Conservation (phyloP, 1,284 basidiomycete species). For the Heterobasidion irregulare region DNA sequence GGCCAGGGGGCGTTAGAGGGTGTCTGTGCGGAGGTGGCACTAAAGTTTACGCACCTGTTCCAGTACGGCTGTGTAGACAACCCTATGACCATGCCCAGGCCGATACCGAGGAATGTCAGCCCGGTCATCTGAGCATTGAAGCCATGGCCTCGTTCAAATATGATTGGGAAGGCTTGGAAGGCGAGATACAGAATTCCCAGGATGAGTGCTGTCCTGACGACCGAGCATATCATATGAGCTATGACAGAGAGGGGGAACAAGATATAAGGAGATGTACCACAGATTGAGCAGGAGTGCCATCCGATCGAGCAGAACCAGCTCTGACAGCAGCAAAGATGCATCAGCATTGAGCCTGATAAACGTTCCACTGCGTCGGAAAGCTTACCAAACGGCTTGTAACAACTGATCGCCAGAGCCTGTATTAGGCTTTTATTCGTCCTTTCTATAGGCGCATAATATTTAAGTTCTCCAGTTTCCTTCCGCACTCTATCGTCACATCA, state of each 20-base stretch:
- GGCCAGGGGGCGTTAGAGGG: neutral
- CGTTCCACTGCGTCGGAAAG: neutral
- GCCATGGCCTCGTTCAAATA: slow-evolving; percentile 53
- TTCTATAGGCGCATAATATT: slow-evolving; percentile 54
- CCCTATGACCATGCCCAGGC: slow-evolving; percentile 54
- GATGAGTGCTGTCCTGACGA: slow-evolving; percentile 42
- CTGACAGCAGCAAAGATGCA: slow-evolving; percentile 23
- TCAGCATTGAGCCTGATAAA: neutral
- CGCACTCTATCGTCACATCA: slow-evolving; percentile 32
- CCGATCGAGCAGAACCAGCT: slow-evolving; percentile 59
- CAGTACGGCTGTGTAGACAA: slow-evolving; percentile 54
- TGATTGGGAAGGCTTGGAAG: slow-evolving; percentile 66
- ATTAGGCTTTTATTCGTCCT: slow-evolving; percentile 29
- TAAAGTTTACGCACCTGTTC: slow-evolving; percentile 34
- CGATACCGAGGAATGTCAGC: slow-evolving; percentile 66
- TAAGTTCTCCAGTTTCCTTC: slow-evolving; percentile 42
- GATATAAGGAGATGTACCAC: slow-evolving; percentile 23
- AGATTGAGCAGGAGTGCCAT: slow-evolving; percentile 69
- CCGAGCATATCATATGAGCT: neutral
- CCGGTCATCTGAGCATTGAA: slow-evolving; percentile 58
- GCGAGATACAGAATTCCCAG: slow-evolving; percentile 73
- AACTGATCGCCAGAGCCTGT: slow-evolving; percentile 30
- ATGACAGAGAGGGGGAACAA: neutral
- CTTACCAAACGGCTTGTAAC: slow-evolving; percentile 65
- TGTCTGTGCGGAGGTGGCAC: neutral